These are phyloP conservation scores for Yamadazyma jaroonii DNA, from an alignment of 1,139 yeast genomes.

Conservation along the genomic window DNA sequence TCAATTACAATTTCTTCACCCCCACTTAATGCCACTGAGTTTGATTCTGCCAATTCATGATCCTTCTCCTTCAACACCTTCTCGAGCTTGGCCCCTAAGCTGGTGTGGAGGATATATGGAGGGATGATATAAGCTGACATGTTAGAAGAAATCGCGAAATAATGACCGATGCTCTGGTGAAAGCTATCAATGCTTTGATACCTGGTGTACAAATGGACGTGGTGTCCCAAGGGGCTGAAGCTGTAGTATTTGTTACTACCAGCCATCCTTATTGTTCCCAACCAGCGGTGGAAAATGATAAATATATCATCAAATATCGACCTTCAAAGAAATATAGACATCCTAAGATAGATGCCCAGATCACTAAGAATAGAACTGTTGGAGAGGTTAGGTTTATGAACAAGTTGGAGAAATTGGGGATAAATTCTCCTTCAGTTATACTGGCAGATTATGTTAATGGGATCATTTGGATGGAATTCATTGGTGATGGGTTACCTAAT, in stretches of 20 bases:
- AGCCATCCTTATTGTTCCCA: constrained; percentile 59
- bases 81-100: constrained; percentile 34
- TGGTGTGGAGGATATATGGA: constrained; percentile 41
- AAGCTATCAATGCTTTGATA: constrained; percentile 40
- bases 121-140: constrained; percentile 34
- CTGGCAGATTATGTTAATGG: constrained; percentile 79
- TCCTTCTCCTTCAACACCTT: constrained; percentile 21
- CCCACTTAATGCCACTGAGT: no score
- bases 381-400: constrained; percentile 81
- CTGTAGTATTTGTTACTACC: constrained; percentile 65
- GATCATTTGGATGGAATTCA: constrained; percentile 82
- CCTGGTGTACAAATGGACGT: constrained; percentile 49
- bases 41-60: constrained; percentile 28
- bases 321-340: constrained; percentile 91
- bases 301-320: constrained; percentile 73
- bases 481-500: constrained; percentile 52
- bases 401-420: constrained; percentile 52
- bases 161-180: constrained; percentile 14
- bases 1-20: no score
- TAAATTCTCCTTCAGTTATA: constrained; percentile 66
- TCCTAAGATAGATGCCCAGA: constrained; percentile 68
- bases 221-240: constrained; percentile 95
- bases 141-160: not conserved
- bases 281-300: constrained; percentile 14
- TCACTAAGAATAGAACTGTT: constrained; percentile 77